These are phyloP conservation scores for Alternaria angustiovoidea DNA, from an alignment of 2,329 filamentous ascomycete species.

Conservation along the genomic window DNA sequence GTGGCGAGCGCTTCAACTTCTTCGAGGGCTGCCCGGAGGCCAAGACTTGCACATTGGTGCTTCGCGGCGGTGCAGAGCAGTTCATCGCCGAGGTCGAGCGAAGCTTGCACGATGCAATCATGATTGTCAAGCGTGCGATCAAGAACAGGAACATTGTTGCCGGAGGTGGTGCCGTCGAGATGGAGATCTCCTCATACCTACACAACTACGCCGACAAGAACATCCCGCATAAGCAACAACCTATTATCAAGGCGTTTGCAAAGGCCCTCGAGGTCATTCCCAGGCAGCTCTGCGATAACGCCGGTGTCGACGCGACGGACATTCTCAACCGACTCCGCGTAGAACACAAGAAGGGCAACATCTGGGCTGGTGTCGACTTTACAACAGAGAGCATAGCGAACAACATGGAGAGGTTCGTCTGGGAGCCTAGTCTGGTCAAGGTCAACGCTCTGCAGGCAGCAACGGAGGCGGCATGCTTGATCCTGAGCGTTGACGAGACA, in stretches of 20 bases:
- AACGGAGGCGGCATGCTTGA: slow-evolving; percentile 93
- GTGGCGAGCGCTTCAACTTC: slow-evolving; percentile 97
- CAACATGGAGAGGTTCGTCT: slow-evolving; percentile 95
- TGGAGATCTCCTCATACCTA: slow-evolving; percentile 95
- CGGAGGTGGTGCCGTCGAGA: slow-evolving; percentile 92
- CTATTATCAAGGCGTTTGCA: slow-evolving; percentile 96
- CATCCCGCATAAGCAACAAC: slow-evolving; percentile 92
- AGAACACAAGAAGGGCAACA: slow-evolving; percentile 91
- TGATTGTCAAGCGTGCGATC: slow-evolving; percentile 99
- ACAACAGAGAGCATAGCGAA: slow-evolving; percentile 88
- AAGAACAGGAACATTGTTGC: slow-evolving; percentile 95
- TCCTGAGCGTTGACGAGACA: slow-evolving; percentile 96
- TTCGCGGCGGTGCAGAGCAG: slow-evolving; percentile 96
- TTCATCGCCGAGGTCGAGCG: slow-evolving; percentile 99
- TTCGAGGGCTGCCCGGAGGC: slow-evolving; percentile 95
- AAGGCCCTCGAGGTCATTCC: slow-evolving; percentile 97
- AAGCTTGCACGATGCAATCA: slow-evolving; percentile 97
- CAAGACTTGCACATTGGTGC: slow-evolving; percentile 94
- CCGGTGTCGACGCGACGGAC: slow-evolving; percentile 96
- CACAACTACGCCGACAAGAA: slow-evolving; percentile 93
- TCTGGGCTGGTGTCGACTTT: slow-evolving; percentile 97
- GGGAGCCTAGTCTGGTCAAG: slow-evolving; percentile 97
- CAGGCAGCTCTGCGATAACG: slow-evolving; percentile 96
- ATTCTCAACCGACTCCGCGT: slow-evolving; percentile 96
- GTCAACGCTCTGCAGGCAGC: slow-evolving; percentile 96